Conservation (phyloP, 208 protist genomes). For the Crithidia sp. region DNA sequence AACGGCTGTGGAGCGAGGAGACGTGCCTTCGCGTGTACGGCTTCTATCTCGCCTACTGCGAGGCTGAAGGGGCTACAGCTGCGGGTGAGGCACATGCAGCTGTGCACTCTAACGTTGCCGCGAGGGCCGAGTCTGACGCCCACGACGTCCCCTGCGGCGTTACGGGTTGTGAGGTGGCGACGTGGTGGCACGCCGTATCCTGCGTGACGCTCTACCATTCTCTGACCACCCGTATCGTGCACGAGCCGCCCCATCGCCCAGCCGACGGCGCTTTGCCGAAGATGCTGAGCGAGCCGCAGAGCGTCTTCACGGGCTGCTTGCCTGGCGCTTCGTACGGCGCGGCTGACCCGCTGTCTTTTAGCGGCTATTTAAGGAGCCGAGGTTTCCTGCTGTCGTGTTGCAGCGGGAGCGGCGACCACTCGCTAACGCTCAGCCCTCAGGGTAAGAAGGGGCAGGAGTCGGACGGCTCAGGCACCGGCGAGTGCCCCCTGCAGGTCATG, state of each 20-base stretch:
- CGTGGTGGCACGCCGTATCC: conserved; percentile 28
- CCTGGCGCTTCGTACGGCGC: conserved; percentile 11
- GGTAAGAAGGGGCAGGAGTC: too few relatives aligned
- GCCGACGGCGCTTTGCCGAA: background rate
- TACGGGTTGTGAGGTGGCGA: conserved; percentile 2
- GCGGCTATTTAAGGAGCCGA: background rate
- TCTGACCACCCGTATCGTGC: background rate
- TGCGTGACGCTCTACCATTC: conserved; percentile 23
- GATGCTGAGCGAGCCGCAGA: background rate
- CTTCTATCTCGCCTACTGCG: conserved; percentile 13
- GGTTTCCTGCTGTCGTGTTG: background rate
- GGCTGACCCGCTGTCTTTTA: conserved; percentile 9
- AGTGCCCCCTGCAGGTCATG: too few relatives aligned
- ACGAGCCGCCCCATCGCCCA: background rate
- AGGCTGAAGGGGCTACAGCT: background rate
- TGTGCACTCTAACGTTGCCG: background rate
- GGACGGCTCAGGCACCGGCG: too few relatives aligned
- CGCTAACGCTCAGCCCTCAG: too few relatives aligned
- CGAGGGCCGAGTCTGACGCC: background rate
- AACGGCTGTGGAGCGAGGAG: conserved; percentile 1
- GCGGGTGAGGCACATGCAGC: too few relatives aligned
- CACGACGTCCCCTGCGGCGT: background rate
- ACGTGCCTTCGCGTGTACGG: conserved; percentile 12
- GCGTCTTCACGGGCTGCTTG: conserved; percentile 19
- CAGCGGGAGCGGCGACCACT: background rate